Evolutionary conservation across 2,329 filamentous ascomycete species (phyloP), one percentile per base, ranked within the genome.

Genomic region (Hirsutella thompsonii): DNA sequence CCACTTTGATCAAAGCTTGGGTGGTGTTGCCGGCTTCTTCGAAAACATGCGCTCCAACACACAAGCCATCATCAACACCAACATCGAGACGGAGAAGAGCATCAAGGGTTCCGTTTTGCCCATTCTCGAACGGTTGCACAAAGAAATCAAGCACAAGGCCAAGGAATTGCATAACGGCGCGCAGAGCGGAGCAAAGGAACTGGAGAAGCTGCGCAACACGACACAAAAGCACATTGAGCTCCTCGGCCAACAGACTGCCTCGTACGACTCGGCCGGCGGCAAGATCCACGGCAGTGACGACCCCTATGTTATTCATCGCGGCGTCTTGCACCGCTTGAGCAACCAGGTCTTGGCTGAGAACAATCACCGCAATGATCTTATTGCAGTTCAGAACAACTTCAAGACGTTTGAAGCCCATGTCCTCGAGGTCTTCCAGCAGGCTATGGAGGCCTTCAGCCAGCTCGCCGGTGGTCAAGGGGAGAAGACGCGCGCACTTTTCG

Each of bases 191-290:
- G 79, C 84, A 49, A 98, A 96, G 67, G 79, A 86, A 39, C 88
- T 98, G 19, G 87, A 94, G 46, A 95, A 94, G 68, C 80, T 86
- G 8, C 83, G 90, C 45, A 78, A 79, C 52, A 68, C 66, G 6
- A 95, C 90, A 0, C 90, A 98, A 67, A 95, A 94, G 68, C 87
- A 95, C 51, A 94, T 98, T 47, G 90, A 98, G 66, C 74, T 94
- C 20, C 79, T 98, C 1, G 89, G 86, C 32, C 83, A 92, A 64
- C 79, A 94, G 53, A 79, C 87, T 1, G 87, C 89, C 9, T 66
- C 76, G 3, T 93, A 81, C 53, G 87, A 93, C 51, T 82, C 87
- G 1, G 72, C 75, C 3, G 80, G 81, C 32, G 83, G 79, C 45
- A 83, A 76, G 55, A 66, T 90, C 51, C 74, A 76, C 35, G 75